Conservation (phyloP, 192 early-diverging fungal genomes). For the Nowakowskiella sp. region DNA sequence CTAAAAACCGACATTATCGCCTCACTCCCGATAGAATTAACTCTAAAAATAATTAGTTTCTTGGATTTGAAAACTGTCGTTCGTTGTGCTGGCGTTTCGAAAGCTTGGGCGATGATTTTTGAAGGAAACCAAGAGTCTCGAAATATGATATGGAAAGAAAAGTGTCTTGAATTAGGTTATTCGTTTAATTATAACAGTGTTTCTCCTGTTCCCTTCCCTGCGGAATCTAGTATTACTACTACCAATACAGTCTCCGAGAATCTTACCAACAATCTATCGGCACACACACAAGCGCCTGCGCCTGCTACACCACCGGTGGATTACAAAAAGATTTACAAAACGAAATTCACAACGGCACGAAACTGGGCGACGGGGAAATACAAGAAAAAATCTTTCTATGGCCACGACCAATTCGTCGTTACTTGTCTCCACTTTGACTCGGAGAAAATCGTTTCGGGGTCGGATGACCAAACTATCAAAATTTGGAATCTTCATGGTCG, state of each 20-base stretch:
- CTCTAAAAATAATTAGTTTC: conserved; percentile 60
- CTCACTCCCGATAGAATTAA: conserved; percentile 36
- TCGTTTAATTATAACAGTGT: not conserved
- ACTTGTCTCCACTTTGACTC: conserved; percentile 95
- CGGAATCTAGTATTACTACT: too few species aligned
- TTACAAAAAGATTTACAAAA: too few species aligned
- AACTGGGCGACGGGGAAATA: too few species aligned
- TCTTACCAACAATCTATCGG: too few species aligned
- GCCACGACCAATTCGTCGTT: conserved; percentile 76
- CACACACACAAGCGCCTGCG: too few species aligned
- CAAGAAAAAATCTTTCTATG: conserved; percentile 71
- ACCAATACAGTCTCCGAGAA: too few species aligned
- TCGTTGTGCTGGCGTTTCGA: conserved; percentile 72
- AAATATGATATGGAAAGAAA: too few species aligned
- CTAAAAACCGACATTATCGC: conserved; percentile 88
- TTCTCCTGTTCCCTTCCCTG: too few species aligned
- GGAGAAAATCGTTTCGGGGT: conserved; percentile 91
- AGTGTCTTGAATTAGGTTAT: not conserved
- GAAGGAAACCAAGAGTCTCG: too few species aligned
- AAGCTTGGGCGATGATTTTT: conserved; percentile 52
- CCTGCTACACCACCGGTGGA: too few species aligned
- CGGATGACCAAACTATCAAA: conserved; percentile 87
- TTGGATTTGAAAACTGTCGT: conserved; percentile 75
- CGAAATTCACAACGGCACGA: too few species aligned
- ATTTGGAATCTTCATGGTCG: conserved; percentile 74